Percentiles rank a stretch among this genome's conserved stretches.
phyloP scores from a whole-genome alignment of 164 flowering plant species.

The Chimonanthus salicifolius region DNA sequence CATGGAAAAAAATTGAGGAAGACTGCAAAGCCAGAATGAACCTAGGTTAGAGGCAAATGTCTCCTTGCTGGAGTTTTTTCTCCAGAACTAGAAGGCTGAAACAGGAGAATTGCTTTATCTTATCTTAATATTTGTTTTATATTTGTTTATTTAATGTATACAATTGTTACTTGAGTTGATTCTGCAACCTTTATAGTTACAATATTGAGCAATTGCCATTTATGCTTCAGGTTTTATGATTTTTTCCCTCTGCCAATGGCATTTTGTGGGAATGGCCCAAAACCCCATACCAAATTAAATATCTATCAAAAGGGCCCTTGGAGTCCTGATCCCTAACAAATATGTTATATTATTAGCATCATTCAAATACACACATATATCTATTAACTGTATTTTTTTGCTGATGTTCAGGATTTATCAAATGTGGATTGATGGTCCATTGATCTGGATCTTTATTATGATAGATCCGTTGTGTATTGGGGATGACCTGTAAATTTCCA shows the following conservation, averaged over 20 bases:
- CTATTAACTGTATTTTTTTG: too few relatives aligned
- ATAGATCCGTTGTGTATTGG: not conserved
- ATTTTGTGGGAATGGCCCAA: too few relatives aligned
- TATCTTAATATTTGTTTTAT: too few relatives aligned
- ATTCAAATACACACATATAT: too few relatives aligned
- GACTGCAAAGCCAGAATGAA: not conserved
- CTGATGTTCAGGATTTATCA: not conserved
- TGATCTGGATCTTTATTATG: not conserved
- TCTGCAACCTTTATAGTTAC: too few relatives aligned
- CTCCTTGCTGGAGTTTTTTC: not conserved
- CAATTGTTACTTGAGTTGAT: too few relatives aligned
- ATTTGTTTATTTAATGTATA: too few relatives aligned
- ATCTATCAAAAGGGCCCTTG: not conserved
- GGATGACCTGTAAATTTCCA: not conserved
- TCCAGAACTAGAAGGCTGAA: not conserved
- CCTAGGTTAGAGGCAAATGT: not conserved
- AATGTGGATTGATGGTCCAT: not conserved
- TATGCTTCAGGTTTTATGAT: too few relatives aligned
- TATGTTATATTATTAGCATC: too few relatives aligned
- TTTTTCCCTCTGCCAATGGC: too few relatives aligned
- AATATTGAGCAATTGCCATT: too few relatives aligned
- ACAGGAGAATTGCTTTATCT: not conserved
- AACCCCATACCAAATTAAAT: too few relatives aligned
- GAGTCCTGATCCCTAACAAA: not conserved
- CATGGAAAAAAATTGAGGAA: not conserved